Conservation (phyloP, 768 basidiomycete species). For the Cystobasidium ongulense region DNA sequence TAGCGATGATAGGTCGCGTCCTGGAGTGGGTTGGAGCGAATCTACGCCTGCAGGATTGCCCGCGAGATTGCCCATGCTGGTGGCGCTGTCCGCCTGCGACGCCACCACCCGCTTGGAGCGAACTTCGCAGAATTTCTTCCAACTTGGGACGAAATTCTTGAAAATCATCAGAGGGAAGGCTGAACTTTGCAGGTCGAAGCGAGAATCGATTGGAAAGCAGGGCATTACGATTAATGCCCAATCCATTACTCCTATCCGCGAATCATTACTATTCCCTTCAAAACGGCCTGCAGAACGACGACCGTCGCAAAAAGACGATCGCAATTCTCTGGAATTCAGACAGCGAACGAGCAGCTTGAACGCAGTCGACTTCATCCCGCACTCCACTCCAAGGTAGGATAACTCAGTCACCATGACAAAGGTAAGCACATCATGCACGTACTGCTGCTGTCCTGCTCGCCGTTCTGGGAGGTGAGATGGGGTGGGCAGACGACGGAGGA, state of each 20-base stretch:
- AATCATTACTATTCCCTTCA: background rate
- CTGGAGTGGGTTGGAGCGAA: constrained; percentile 8
- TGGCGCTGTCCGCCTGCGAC: too few relatives aligned
- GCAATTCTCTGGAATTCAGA: background rate
- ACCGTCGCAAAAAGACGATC: background rate
- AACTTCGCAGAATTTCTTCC: background rate
- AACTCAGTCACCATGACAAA: constrained; percentile 2
- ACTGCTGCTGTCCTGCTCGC: background rate
- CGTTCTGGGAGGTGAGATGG: background rate
- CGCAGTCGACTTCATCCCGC: background rate
- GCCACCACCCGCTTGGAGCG: background rate
- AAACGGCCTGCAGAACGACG: background rate
- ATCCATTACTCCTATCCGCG: background rate
- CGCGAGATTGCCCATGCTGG: too few relatives aligned
- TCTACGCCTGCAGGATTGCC: background rate
- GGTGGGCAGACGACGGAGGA: too few relatives aligned
- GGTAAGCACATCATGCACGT: background rate
- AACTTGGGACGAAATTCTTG: background rate
- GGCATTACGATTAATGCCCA: background rate
- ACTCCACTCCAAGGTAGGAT: constrained; percentile 18
- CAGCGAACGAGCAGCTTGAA: background rate
- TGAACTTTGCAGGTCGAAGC: background rate
- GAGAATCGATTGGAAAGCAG: background rate
- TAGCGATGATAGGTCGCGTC: constrained; percentile 17
- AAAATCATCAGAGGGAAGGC: background rate